A percentile compares a stretch with the other conserved stretches of the same genome.
Evolutionary conservation across 1,284 basidiomycete genomes (phyloP).

Genomic region (Leucoagaricus sp.): DNA sequence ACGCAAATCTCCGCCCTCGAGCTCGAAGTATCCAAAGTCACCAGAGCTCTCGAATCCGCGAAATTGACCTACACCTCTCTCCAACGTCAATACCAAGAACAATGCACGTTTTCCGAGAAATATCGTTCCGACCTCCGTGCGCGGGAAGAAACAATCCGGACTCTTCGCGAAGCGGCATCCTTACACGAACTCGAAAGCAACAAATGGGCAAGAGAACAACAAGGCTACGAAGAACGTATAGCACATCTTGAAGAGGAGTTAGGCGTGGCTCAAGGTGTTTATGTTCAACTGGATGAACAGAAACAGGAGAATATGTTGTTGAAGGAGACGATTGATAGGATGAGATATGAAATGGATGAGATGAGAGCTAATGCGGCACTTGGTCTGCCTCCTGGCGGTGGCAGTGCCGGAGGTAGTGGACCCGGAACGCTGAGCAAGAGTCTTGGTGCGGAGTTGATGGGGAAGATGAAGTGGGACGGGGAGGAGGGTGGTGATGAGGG

Average conservation of each 20-base stretch:
- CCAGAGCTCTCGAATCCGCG: conserved; percentile 69
- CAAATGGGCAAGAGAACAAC: conserved; percentile 65
- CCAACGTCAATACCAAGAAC: conserved; percentile 85
- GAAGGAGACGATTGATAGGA: conserved; percentile 91
- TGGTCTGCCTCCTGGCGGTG: conserved; percentile 22
- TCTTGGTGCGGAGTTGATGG: conserved; percentile 78
- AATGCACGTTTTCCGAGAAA: conserved; percentile 79
- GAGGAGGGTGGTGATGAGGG: conserved; percentile 35
- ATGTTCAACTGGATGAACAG: conserved; percentile 79
- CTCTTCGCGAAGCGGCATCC: conserved; percentile 56
- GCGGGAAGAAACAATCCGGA: conserved; percentile 72
- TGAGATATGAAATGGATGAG: conserved; percentile 90
- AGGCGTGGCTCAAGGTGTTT: conserved; percentile 63
- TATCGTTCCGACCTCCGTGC: conserved; percentile 73
- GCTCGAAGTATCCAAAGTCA: conserved; percentile 74
- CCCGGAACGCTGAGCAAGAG: conserved; percentile 66
- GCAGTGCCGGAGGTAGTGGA: conserved; percentile 34
- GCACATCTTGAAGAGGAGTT: conserved; percentile 69
- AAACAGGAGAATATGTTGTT: conserved; percentile 89
- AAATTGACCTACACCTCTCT: conserved; percentile 70
- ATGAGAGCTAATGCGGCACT: conserved; percentile 58
- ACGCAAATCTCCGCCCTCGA: conserved; percentile 72
- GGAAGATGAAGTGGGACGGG: conserved; percentile 55
- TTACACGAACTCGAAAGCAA: conserved; percentile 62
- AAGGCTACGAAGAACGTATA: conserved; percentile 69